Evolutionary conservation across 371 early-diverging fungal species (phyloP).

Genomic region (Enteropsectra breve): DNA sequence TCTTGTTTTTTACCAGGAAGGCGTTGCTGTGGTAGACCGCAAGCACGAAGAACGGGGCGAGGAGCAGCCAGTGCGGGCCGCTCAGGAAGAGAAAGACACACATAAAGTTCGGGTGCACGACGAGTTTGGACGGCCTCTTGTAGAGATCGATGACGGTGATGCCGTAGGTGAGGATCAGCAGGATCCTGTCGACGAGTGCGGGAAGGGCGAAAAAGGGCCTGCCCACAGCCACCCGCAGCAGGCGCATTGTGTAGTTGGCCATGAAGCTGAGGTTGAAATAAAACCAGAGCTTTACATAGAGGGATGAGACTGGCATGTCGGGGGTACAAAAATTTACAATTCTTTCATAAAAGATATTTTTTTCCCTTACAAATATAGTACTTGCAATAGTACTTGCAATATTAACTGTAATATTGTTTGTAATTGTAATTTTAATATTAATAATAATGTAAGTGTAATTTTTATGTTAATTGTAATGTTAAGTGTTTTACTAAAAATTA

Average conservation of each 20-base stretch:
- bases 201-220: constrained; percentile 24
- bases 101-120: constrained; percentile 23
- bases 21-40: constrained; percentile 34
- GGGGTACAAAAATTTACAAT: too few species aligned
- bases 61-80: constrained; percentile 28
- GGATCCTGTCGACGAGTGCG: constrained; percentile 15
- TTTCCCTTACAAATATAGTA: too few species aligned
- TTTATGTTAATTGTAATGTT: too few species aligned
- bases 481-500: too few species aligned
- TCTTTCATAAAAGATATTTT: too few species aligned
- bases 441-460: too few species aligned
- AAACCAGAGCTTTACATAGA: constrained; percentile 31
- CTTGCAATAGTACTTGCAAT: too few species aligned
- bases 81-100: constrained; percentile 39
- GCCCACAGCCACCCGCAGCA: background rate
- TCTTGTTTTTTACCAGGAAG: constrained; percentile 37
- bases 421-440: too few species aligned
- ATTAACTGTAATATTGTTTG: too few species aligned
- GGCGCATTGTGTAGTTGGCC: constrained; percentile 17
- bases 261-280: constrained; percentile 17
- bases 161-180: constrained; percentile 23
- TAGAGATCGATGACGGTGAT: background rate
- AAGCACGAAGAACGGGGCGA: constrained; percentile 53
- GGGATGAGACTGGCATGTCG: too few species aligned
- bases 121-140: background rate